These are phyloP conservation scores for Pluteus cervinus DNA, from an alignment of 768 basidiomycete genomes.

Conservation along the genomic window DNA sequence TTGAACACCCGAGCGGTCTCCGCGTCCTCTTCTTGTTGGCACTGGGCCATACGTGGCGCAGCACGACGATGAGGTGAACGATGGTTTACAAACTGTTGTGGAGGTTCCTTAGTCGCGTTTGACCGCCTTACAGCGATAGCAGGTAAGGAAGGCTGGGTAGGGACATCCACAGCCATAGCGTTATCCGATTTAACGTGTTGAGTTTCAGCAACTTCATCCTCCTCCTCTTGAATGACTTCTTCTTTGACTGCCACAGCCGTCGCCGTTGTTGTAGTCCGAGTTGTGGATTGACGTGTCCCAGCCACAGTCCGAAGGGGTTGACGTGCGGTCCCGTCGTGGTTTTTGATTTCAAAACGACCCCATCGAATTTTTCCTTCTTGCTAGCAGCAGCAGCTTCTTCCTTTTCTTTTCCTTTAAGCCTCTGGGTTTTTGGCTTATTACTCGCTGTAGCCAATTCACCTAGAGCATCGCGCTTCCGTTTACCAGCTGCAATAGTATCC, in stretches of 20 bases:
- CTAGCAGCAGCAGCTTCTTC: no score
- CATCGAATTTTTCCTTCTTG: constrained; percentile 58
- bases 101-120: constrained; percentile 25
- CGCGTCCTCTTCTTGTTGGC: constrained; percentile 41
- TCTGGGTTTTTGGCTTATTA: constrained; percentile 37
- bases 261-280: constrained; percentile 21
- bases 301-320: constrained; percentile 53
- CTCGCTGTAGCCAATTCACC: constrained; percentile 65
- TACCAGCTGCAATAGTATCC: constrained; percentile 49
- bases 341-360: constrained; percentile 56
- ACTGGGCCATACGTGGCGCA: constrained; percentile 15
- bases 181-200: no score
- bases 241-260: constrained; percentile 16
- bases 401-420: constrained; percentile 48
- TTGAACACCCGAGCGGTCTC: constrained; percentile 61
- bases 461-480: constrained; percentile 77
- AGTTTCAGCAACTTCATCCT: no score
- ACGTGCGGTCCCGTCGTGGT: constrained; percentile 32
- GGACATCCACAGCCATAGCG: constrained; percentile 47
- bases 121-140: constrained; percentile 34
- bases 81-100: no score
- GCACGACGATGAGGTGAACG: constrained; percentile 18
- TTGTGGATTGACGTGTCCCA: constrained; percentile 36
- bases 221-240: constrained; percentile 17
- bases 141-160: constrained; percentile 29